phyloP scores from a whole-genome alignment of 495 filamentous ascomycete species.

The Hypoxylon trugodes region DNA sequence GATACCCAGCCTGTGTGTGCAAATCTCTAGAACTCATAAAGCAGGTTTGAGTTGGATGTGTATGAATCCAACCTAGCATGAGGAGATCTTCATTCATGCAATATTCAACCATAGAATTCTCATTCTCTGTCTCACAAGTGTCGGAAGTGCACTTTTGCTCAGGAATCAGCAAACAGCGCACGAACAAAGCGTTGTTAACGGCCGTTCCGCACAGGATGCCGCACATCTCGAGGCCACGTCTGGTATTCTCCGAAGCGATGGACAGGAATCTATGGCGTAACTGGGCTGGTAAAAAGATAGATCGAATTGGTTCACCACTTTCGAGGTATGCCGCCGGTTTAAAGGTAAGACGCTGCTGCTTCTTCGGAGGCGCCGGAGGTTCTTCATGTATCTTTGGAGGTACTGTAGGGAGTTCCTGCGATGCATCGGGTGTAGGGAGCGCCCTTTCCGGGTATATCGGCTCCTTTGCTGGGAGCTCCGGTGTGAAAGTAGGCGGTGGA shows the following conservation, averaged over 20 bases:
- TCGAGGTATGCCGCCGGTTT: constrained; percentile 87
- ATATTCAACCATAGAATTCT: constrained; percentile 83
- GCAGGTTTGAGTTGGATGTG: constrained; percentile 94
- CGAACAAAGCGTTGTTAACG: constrained; percentile 92
- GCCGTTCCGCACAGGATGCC: constrained; percentile 91
- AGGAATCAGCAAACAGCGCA: constrained; percentile 86
- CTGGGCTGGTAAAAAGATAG: constrained; percentile 81
- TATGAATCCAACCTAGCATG: constrained; percentile 97
- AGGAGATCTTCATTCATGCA: constrained; percentile 85
- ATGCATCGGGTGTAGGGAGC: constrained; percentile 5
- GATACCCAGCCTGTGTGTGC: constrained; percentile 92
- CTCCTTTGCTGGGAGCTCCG: constrained; percentile 42
- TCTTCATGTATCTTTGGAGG: constrained; percentile 49
- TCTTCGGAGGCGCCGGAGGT: constrained; percentile 30
- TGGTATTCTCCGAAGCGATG: constrained; percentile 77
- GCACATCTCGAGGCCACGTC: constrained; percentile 86
- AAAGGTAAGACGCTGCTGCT: constrained; percentile 66
- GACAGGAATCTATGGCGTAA: constrained; percentile 77
- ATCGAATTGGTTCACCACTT: constrained; percentile 83
- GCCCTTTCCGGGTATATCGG: constrained; percentile 13
- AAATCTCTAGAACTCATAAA: constrained; percentile 96
- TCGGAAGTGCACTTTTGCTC: constrained; percentile 89
- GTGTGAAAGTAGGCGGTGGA: constrained; percentile 25
- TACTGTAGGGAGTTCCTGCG: constrained; percentile 43
- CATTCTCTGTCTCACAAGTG: constrained; percentile 92